Conservation (phyloP, 441 rosid species). For the Eruca vesicaria region DNA sequence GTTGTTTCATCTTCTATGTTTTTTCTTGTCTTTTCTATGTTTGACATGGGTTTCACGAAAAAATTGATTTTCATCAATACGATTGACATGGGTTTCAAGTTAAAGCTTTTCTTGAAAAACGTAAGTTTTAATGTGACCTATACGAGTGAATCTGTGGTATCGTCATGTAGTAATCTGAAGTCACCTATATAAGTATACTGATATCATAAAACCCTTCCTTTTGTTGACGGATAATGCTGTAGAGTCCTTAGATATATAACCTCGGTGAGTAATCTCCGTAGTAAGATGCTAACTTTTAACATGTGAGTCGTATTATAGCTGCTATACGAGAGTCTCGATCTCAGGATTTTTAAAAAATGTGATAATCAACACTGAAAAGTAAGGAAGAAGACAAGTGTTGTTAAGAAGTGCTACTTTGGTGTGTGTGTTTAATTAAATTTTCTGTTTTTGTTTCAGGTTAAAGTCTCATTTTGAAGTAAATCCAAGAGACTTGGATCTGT, state of each 20-base stretch:
- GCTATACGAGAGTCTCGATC: constrained; percentile 89
- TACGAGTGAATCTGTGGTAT: neutral
- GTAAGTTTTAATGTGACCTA: constrained; percentile 36
- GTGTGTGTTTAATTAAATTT: neutral
- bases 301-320: constrained; percentile 20
- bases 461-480: constrained; percentile 87
- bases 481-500: constrained; percentile 77
- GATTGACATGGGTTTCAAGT: constrained; percentile 83
- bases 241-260: constrained; percentile 89
- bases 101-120: constrained; percentile 84
- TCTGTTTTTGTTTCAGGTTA: constrained; percentile 45
- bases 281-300: neutral
- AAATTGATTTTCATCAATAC: constrained; percentile 82
- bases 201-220: constrained; percentile 59
- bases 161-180: neutral
- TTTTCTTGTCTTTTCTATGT: too few relatives aligned
- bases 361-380: constrained; percentile 91
- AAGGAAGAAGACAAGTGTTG: constrained; percentile 28
- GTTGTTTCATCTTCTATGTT: too few relatives aligned
- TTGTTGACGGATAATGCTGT: constrained; percentile 77
- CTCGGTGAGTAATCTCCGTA: constrained; percentile 50
- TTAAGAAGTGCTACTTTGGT: neutral
- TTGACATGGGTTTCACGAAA: constrained; percentile 83
- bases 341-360: constrained; percentile 88
- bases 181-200: constrained; percentile 42